Base-by-base conservation (phyloP, 1,139 yeast genomes). In the Yamadazyma songkhlaensis region DNA sequence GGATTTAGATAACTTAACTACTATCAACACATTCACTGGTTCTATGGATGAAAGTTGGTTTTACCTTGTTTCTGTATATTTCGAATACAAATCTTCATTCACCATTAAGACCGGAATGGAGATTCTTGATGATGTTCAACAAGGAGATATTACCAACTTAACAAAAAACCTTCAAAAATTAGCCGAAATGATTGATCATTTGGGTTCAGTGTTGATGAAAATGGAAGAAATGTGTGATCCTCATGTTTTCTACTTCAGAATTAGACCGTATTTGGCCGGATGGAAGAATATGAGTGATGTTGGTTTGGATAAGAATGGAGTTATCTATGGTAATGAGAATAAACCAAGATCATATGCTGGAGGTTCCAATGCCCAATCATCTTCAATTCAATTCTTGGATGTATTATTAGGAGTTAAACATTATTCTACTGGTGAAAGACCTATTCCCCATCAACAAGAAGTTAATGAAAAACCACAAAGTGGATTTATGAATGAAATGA, bases 211-310 rank as follows among this genome's bases (percentile, higher is more conserved):
- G 0, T 62, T 90, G 48, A 78, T 83, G 77, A 74, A 79, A 50
- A 86, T 90, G 95, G 90, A 86, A 55, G 96, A 89, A 48, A 84
- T 84, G 85, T 88, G 97, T 58, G 96, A 89, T 55, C 97, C 97
- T 2, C 95, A 88, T 57, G 81, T 84, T 1, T 90, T 90, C 55
- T 90, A 87, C 58, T 85, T 77, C 63, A 76, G 94, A 46, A 75
- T 90, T 38, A 74, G 97, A 51, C 97, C 97, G 0, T 90, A 77
- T 53, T 66, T 90, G 42, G 96, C 97, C 0, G 97, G 97, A 1
- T 90, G 97, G 95, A 81, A 82, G 56, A 86, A 87, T 53, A 89
- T 90, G 97, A 79, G 77, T 13, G 90, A 81, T 44, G 89, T 84
- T 1, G 97, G 97, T 0, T 70, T 90, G 40, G 77, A 63, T 37